Evolutionary conservation across 2,329 filamentous ascomycete genomes (phyloP).

Genomic region (Talaromyces sp.): DNA sequence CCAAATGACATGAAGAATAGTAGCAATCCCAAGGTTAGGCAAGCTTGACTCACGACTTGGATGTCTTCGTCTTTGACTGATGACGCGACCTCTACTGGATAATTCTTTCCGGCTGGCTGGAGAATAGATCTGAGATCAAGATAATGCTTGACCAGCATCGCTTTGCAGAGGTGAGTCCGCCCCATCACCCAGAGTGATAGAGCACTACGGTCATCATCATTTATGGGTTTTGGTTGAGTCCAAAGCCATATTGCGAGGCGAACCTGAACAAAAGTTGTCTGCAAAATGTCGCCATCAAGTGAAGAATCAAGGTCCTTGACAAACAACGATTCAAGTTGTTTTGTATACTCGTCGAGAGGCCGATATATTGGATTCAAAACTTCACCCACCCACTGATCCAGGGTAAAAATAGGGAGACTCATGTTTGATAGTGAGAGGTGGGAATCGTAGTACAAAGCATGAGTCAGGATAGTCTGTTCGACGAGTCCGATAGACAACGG

Average conservation of each 20-base stretch:
- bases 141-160: slow-evolving; percentile 9
- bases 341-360: background rate
- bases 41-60: background rate
- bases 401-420: slow-evolving; percentile 3
- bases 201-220: background rate
- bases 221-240: slow-evolving; percentile 4
- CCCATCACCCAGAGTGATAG: slow-evolving; percentile 4
- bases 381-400: background rate
- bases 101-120: background rate
- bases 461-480: slow-evolving; percentile 2
- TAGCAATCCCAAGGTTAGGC: background rate
- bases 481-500: background rate
- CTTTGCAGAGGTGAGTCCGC: background rate
- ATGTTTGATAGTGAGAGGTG: background rate
- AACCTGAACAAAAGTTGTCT: background rate
- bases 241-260: background rate
- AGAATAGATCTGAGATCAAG: background rate
- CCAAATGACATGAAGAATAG: slow-evolving; percentile 5
- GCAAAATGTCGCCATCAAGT: background rate
- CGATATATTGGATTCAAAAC: background rate
- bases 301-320: background rate
- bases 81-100: background rate
- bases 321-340: background rate
- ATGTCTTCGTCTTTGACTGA: background rate
- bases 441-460: slow-evolving; percentile 1